A percentile compares a stretch with the other conserved stretches of the same genome.
Evolutionary conservation across 768 basidiomycete species (phyloP).

Genomic region (Albatrellus ellisii): DNA sequence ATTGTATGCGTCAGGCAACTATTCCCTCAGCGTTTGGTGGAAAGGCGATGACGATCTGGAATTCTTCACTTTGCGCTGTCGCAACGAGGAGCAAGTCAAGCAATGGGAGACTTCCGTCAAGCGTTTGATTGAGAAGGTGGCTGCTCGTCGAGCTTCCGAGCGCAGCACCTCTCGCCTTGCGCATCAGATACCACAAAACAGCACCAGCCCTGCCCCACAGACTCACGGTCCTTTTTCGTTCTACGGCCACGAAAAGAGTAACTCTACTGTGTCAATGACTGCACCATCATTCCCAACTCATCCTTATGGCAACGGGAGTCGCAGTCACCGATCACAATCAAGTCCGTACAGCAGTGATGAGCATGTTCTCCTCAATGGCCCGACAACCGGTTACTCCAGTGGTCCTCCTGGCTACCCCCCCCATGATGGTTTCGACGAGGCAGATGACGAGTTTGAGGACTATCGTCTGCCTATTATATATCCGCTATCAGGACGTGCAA

Average conservation of each 20-base stretch:
- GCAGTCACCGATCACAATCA: slow-evolving; percentile 11
- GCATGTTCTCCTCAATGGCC: slow-evolving; percentile 6
- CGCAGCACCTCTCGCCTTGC: slow-evolving; percentile 42
- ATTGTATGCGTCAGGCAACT: slow-evolving; percentile 28
- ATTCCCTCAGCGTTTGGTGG: slow-evolving; percentile 89
- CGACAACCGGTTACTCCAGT: slow-evolving; percentile 21
- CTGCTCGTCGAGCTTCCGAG: slow-evolving; percentile 56
- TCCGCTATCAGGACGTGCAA: slow-evolving; percentile 55
- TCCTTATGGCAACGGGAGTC: slow-evolving; percentile 15
- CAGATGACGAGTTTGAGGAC: slow-evolving; percentile 69
- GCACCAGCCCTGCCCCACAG: slow-evolving; percentile 26
- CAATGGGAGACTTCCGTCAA: slow-evolving; percentile 90
- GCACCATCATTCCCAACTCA: slow-evolving; percentile 7
- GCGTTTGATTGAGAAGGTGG: slow-evolving; percentile 70
- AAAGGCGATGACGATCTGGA: slow-evolving; percentile 88
- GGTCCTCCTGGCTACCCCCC: slow-evolving; percentile 47
- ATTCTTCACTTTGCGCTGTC: slow-evolving; percentile 88
- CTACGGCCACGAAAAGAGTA: background rate
- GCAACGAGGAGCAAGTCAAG: slow-evolving; percentile 81
- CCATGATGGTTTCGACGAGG: slow-evolving; percentile 52
- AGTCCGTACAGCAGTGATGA: slow-evolving; percentile 7
- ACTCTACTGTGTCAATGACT: slow-evolving; percentile 17
- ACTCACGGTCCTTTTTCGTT: background rate
- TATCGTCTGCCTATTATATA: slow-evolving; percentile 37
- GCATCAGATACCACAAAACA: slow-evolving; percentile 29